Base-by-base conservation (phyloP, 805 yeast species). In the Sugiyamaella chiloensis region DNA sequence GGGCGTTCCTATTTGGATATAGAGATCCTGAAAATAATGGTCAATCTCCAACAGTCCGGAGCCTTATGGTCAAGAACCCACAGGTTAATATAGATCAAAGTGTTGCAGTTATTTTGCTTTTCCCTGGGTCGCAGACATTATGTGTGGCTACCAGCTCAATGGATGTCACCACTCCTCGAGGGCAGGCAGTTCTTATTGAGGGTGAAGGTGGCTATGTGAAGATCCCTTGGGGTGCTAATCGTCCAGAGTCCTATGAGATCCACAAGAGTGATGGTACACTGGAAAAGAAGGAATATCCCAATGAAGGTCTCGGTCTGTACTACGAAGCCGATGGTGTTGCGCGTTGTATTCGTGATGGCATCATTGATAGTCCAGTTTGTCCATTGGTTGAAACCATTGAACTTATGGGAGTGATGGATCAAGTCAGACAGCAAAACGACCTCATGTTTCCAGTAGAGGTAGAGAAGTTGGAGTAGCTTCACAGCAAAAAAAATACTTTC, bases 321-420 rank as follows among this genome's bases (percentile, higher is more conserved):
- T 73, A 72, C 59, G 83, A 79, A 62, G 82, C 82, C 1, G 73
- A 77, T 54, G 80, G 75, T 2, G 72, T 70, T 24, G 82, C 79
- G 2, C 60, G 67, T 39, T 76, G 72, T 45, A 64, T 79, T 34
- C 45, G 57, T 4, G 63, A 60, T 12, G 78, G 78, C 9, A 65
- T 61, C 44, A 54, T 59, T n/a, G 67, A 70, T 20, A n/a, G 24
- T 19, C 46, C 46, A 9, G 12, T 24, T 12, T 42, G 46, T 42
- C 46, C 46, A 5, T 29, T 42, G 12, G 21, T 29, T 16, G 46
- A 42, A 40, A 42, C 46, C 7, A 29, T 42, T 17, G 46, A 44
- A 24, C 34, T 44, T 5, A 44, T 17, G 35, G 40, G 47, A 11
- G 42, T 36, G 27, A 24, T 35, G 24, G 47, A 44, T 24, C 47